Evolutionary conservation across 257 asterid genomes (phyloP).

Genomic region (Rhazya stricta): DNA sequence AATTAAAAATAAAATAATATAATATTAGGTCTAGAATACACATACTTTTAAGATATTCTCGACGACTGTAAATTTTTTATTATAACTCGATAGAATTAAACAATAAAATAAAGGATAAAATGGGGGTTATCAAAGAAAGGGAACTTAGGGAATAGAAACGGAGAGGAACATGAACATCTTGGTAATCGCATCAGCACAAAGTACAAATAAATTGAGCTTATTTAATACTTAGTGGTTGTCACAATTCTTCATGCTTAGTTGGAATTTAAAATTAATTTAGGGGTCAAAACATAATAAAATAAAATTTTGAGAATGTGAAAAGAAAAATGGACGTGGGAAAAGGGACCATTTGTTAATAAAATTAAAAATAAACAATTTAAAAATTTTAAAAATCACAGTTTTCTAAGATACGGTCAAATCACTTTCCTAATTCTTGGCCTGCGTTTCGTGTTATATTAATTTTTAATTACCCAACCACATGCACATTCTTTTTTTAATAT

Average conservation of each 20-base stretch:
- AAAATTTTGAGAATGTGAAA: too few species aligned
- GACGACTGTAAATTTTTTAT: too few species aligned
- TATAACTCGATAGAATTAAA: too few species aligned
- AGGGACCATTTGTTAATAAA: constrained; percentile 1
- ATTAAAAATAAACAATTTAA: too few species aligned
- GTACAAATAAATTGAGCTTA: constrained; percentile 13
- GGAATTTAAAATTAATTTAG: background rate
- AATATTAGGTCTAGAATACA: too few species aligned
- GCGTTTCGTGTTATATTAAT: background rate
- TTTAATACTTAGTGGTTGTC: background rate
- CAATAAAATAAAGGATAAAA: background rate
- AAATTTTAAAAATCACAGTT: constrained; percentile 33
- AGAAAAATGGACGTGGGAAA: constrained; percentile 7
- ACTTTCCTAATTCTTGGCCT: constrained; percentile 13
- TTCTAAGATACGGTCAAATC: constrained; percentile 50
- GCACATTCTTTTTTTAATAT: background rate
- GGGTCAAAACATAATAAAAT: background rate
- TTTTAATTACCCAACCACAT: background rate
- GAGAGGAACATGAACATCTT: constrained; percentile 34
- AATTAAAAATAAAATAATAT: too few species aligned
- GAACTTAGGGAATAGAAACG: constrained; percentile 29
- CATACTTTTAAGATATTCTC: too few species aligned
- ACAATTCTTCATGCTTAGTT: constrained; percentile 7
- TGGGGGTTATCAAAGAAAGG: background rate
- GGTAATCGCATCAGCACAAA: constrained; percentile 40